These are phyloP conservation scores for Platanthera zijinensis DNA, from an alignment of 106 monocot genomes.

Conservation along the genomic window DNA sequence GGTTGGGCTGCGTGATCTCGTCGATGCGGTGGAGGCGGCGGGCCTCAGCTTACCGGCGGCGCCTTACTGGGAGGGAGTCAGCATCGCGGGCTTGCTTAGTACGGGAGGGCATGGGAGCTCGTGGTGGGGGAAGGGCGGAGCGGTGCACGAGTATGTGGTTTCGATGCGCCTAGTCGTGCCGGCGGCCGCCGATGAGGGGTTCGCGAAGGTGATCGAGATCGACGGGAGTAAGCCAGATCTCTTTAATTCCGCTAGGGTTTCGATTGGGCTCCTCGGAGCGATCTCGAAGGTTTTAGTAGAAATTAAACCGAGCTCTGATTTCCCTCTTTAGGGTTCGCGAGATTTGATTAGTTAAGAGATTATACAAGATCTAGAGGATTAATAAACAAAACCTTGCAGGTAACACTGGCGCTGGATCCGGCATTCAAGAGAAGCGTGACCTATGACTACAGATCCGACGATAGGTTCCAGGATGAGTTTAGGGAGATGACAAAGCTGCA, in stretches of 20 bases:
- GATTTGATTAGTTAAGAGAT: too few relatives aligned
- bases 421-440: conserved; percentile 69
- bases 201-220: conserved; percentile 45
- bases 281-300: conserved; percentile 44
- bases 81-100: conserved; percentile 52
- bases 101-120: conserved; percentile 83
- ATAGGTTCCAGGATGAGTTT: conserved; percentile 43
- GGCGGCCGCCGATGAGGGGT: conserved; percentile 29
- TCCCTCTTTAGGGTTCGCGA: too few relatives aligned
- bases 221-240: conserved; percentile 10
- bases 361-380: too few relatives aligned
- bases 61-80: conserved; percentile 84
- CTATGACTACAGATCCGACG: conserved; percentile 35
- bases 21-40: conserved; percentile 48
- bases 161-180: conserved; percentile 48
- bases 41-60: conserved; percentile 64
- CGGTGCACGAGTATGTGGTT: conserved; percentile 61
- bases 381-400: conserved; percentile 19
- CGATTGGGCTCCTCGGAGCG: conserved; percentile 59
- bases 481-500: conserved; percentile 28
- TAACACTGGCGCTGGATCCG: conserved; percentile 56
- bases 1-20: conserved; percentile 46
- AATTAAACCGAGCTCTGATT: neutral
- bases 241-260: conserved; percentile 46
- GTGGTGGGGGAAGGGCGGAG: conserved; percentile 73